Base-by-base conservation (phyloP, 176 grass and related monocot species). In the Secale cereale region DNA sequence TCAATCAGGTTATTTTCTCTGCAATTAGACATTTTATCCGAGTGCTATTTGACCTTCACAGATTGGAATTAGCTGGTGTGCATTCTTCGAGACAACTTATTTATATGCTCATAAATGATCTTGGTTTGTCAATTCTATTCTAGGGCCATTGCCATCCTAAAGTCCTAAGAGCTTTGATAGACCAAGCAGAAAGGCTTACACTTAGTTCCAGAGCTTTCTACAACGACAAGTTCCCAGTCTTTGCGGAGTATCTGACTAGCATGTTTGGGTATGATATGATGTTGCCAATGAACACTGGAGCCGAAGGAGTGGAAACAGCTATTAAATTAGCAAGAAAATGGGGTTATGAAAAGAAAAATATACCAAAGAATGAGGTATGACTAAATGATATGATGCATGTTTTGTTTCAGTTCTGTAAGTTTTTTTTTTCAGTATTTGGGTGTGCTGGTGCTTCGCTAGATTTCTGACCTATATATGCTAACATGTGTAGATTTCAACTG, bases 191-290 rank as follows among this genome's bases (percentile, higher is more conserved):
- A 83, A 95, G 88, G 78, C 86, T 98, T 14, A 94, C 97, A 41
- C 97, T 98, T 79, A 98, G 93, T 83, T 98, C 97, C 79, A 93
- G 97, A 87, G 97, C 93, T 67, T 98, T 98, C 82, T 95, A 95
- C 81, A 98, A 95, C 62, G 93, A 98, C 45, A 95, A 92, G 22
- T 91, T 98, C 85, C 96, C 96, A 46, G 88, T 88, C 76, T 95
- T 98, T 89, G 96, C 96, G 0, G 83, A 90, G 27, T 85, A 92
- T 61, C 46, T 98, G 43, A 95, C 89, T 10, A 83, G 82, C 63
- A 87, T 98, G 91, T 98, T 98, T 92, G 91, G 93, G 65, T 95
- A 95, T 76, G 93, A 98, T 26, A 98, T 98, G 96, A 84, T 95
- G 96, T 59, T 98, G 67, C 96, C 96, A 12, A 98, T 98, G 96